Conservation (phyloP, 495 filamentous ascomycete species). For the Chaetomium tenue region DNA sequence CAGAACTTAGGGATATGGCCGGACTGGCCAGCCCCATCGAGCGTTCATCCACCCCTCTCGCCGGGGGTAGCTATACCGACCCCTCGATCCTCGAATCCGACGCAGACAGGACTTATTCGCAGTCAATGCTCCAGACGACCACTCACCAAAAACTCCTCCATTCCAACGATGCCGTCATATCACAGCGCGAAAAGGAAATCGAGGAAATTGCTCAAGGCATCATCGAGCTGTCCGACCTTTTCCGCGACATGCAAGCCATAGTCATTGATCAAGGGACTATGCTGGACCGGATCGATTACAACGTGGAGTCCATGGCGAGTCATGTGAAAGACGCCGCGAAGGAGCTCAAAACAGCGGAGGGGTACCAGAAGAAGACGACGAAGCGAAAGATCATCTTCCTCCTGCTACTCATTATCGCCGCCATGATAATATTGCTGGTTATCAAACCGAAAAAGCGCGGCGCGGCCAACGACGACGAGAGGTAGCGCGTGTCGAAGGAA, state of each 20-base stretch:
- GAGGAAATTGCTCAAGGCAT: constrained; percentile 97
- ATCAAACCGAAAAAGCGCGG: constrained; percentile 71
- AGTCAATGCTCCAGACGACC: constrained; percentile 76
- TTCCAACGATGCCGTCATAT: constrained; percentile 80
- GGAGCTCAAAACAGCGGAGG: constrained; percentile 77
- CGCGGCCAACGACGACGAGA: constrained; percentile 10
- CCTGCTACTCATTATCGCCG: constrained; percentile 76
- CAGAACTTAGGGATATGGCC: constrained; percentile 80
- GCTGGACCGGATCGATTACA: constrained; percentile 97
- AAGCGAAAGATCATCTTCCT: constrained; percentile 91
- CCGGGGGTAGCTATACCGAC: constrained; percentile 48
- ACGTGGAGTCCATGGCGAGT: constrained; percentile 85
- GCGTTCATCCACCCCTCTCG: constrained; percentile 60
- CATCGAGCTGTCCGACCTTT: constrained; percentile 93
- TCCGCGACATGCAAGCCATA: constrained; percentile 93
- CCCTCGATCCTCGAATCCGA: constrained; percentile 86
- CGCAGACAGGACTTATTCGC: constrained; percentile 86
- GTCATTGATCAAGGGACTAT: constrained; percentile 98
- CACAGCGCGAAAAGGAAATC: constrained; percentile 94
- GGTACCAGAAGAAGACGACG: constrained; percentile 84
- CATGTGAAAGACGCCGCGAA: constrained; percentile 91
- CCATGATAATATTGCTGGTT: constrained; percentile 78
- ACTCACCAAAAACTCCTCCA: constrained; percentile 62
- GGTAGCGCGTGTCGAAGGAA: background rate
- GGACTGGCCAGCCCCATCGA: constrained; percentile 46